A percentile compares a stretch with the other conserved stretches of the same genome.
These are phyloP conservation scores for Quercus phellos DNA, from an alignment of 331 rosid genomes.

Conservation along the genomic window DNA sequence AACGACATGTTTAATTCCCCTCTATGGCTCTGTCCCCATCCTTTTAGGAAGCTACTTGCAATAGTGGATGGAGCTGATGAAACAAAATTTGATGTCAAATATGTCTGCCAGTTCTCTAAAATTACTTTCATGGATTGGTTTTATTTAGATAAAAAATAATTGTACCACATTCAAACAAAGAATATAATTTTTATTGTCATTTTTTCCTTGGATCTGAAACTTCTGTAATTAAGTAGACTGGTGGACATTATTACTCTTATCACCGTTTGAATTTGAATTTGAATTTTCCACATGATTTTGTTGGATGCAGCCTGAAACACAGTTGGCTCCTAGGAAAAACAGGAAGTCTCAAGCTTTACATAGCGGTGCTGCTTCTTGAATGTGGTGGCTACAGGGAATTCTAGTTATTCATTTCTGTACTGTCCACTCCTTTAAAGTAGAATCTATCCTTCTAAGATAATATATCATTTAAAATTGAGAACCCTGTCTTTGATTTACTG, in stretches of 20 bases:
- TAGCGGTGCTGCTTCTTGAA: not conserved
- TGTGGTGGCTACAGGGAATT: slow-evolving; percentile 1
- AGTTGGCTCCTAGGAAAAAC: slow-evolving; percentile 6
- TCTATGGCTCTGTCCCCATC: too few relatives aligned
- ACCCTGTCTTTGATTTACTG: not conserved
- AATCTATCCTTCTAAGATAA: not conserved
- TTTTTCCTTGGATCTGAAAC: not conserved
- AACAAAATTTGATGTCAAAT: not conserved
- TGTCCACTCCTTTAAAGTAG: not conserved
- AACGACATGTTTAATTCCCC: too few relatives aligned
- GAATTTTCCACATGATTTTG: not conserved
- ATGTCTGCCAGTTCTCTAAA: not conserved
- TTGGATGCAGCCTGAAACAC: slow-evolving; percentile 14
- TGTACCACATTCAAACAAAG: not conserved
- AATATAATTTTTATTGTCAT: not conserved
- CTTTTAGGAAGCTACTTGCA: too few relatives aligned
- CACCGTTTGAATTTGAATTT: not conserved
- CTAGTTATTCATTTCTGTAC: not conserved
- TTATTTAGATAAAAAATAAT: not conserved
- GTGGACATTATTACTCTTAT: not conserved
- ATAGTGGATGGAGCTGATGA: too few relatives aligned
- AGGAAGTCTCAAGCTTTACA: not conserved
- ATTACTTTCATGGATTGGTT: not conserved
- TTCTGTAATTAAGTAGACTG: not conserved
- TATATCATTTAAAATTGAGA: not conserved